These are phyloP conservation scores for Solanum rostratum DNA, from an alignment of 257 asterid genomes.

Conservation along the genomic window DNA sequence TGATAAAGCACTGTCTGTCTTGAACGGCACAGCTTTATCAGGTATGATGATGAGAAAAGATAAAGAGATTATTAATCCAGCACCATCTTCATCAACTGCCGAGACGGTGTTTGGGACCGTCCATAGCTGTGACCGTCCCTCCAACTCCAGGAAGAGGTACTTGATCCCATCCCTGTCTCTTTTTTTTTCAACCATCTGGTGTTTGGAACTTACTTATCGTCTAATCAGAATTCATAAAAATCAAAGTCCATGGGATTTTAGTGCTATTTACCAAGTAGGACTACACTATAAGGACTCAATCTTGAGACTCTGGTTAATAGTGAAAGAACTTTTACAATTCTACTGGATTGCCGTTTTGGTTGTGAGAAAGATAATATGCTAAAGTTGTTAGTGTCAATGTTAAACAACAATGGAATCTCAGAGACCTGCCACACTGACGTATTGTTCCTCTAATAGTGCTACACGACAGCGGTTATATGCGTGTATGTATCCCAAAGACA, in stretches of 20 bases:
- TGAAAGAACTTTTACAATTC: rapidly evolving
- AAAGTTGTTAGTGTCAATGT: too few relatives aligned
- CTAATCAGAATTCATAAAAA: neutral
- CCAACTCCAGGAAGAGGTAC: neutral
- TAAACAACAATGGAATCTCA: too few relatives aligned
- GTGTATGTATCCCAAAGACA: neutral
- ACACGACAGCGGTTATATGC: neutral
- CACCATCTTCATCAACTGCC: neutral
- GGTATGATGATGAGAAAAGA: neutral
- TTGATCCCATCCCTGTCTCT: neutral
- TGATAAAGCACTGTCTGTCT: constrained; percentile 23
- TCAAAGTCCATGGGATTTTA: neutral
- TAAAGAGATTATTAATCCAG: neutral
- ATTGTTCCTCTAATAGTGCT: neutral
- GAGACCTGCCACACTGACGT: too few relatives aligned
- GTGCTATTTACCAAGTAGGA: neutral
- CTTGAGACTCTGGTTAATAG: neutral
- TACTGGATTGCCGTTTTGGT: too few relatives aligned
- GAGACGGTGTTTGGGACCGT: too few relatives aligned
- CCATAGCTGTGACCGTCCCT: neutral
- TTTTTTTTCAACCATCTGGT: neutral
- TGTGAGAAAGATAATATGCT: too few relatives aligned
- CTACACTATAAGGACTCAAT: neutral
- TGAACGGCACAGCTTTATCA: constrained; percentile 1
- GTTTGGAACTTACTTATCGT: neutral